Percentiles rank a stretch among this genome's conserved stretches.
phyloP scores from a whole-genome alignment of 2,329 filamentous ascomycete genomes.

The Aspergillus bombycis region DNA sequence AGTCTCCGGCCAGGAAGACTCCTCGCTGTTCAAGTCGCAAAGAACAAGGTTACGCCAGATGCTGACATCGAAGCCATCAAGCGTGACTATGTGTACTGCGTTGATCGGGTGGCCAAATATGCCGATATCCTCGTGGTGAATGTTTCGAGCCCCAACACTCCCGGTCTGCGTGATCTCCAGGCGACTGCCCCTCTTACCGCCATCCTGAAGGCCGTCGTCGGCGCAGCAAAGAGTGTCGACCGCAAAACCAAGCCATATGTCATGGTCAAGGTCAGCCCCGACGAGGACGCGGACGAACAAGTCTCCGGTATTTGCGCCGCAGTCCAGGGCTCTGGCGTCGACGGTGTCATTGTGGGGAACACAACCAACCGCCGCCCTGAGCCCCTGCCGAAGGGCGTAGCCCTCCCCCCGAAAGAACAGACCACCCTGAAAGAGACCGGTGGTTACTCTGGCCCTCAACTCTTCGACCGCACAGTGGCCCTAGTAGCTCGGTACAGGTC shows the following conservation, averaged over 20 bases:
- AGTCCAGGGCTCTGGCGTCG: slow-evolving; percentile 80
- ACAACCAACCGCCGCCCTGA: slow-evolving; percentile 84
- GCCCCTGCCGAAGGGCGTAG: slow-evolving; percentile 68
- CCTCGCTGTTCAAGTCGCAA: slow-evolving; percentile 89
- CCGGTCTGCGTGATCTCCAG: slow-evolving; percentile 84
- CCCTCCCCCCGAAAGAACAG: slow-evolving; percentile 68
- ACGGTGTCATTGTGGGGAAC: slow-evolving; percentile 96
- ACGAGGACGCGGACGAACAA: slow-evolving; percentile 85
- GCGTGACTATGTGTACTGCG: slow-evolving; percentile 84
- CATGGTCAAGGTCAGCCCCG: slow-evolving; percentile 98
- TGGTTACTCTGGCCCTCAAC: slow-evolving; percentile 86
- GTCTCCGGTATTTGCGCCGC: slow-evolving; percentile 87
- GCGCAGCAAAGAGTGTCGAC: slow-evolving; percentile 69
- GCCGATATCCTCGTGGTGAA: slow-evolving; percentile 98
- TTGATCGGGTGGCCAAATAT: slow-evolving; percentile 78
- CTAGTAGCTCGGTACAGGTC: slow-evolving; percentile 80
- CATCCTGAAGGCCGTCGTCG: slow-evolving; percentile 80
- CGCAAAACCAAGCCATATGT: slow-evolving; percentile 76
- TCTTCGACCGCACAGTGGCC: slow-evolving; percentile 78
- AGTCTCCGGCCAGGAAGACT: slow-evolving; percentile 75
- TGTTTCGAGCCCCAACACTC: slow-evolving; percentile 94
- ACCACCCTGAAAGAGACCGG: slow-evolving; percentile 73
- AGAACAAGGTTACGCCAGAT: slow-evolving; percentile 93
- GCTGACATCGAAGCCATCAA: slow-evolving; percentile 79
- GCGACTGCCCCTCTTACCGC: slow-evolving; percentile 78